phyloP scores from a whole-genome alignment of 495 filamentous ascomycete species.

The Daldinia childiae region DNA sequence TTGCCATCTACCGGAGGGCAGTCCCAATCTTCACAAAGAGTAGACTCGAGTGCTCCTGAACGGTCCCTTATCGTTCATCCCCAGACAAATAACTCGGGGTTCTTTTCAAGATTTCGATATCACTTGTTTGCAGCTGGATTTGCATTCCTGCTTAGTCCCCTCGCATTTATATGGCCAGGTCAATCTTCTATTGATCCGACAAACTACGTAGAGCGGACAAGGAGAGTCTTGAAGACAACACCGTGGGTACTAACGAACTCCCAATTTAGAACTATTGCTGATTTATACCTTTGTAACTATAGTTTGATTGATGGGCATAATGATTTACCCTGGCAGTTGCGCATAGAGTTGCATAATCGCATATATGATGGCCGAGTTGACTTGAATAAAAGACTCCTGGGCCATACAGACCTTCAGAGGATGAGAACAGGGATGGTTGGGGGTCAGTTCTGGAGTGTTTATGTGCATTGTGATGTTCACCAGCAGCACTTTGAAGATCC shows the following conservation, averaged over 20 bases:
- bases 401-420: slow-evolving; percentile 41
- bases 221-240: slow-evolving; percentile 31
- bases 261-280: not conserved
- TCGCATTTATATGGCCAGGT: slow-evolving; percentile 30
- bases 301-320: slow-evolving; percentile 50
- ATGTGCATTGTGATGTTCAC: slow-evolving; percentile 32
- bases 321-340: slow-evolving; percentile 47
- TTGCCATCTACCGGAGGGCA: slow-evolving; percentile 8
- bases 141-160: slow-evolving; percentile 27
- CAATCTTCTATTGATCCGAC: slow-evolving; percentile 28
- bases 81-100: slow-evolving; percentile 20
- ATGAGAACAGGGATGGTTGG: slow-evolving; percentile 41
- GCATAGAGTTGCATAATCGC: slow-evolving; percentile 45
- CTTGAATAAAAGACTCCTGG: slow-evolving; percentile 42
- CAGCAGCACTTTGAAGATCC: slow-evolving; percentile 41
- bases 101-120: slow-evolving; percentile 31
- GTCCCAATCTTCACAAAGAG: not conserved
- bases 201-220: slow-evolving; percentile 30
- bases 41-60: not conserved
- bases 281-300: not conserved
- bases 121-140: slow-evolving; percentile 31
- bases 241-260: slow-evolving; percentile 11
- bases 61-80: slow-evolving; percentile 23
- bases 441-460: slow-evolving; percentile 53
- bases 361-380: slow-evolving; percentile 43